These are phyloP conservation scores for Chlorella sp. DNA, from an alignment of 139 green algal species.

Conservation along the genomic window DNA sequence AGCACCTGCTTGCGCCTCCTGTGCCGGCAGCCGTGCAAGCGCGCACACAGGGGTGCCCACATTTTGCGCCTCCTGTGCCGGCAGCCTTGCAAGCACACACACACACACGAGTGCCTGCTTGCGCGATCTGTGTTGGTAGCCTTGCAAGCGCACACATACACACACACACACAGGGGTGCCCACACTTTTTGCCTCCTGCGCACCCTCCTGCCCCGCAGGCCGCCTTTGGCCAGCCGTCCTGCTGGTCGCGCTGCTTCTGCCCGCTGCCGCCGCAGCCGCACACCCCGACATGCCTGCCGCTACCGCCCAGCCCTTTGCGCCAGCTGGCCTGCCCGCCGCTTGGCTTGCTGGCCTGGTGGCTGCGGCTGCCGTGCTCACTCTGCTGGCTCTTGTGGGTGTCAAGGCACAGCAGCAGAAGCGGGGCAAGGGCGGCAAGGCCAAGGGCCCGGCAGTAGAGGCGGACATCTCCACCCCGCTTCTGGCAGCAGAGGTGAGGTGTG, in stretches of 20 bases:
- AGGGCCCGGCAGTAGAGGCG: background rate
- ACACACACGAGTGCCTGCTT: too few relatives aligned
- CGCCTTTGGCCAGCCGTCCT: background rate
- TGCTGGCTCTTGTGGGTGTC: slow-evolving; percentile 1
- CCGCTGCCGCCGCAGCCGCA: background rate
- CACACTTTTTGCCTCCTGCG: too few relatives aligned
- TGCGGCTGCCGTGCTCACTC: background rate
- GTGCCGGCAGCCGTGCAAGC: background rate
- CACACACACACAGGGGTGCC: background rate
- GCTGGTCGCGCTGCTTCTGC: background rate
- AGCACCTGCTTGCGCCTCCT: too few relatives aligned
- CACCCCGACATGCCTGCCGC: background rate
- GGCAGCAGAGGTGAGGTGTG: background rate
- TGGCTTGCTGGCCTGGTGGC: background rate
- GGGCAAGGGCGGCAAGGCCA: background rate
- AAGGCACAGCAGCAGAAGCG: background rate
- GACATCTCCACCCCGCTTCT: background rate
- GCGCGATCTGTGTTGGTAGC: too few relatives aligned
- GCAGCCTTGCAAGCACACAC: background rate
- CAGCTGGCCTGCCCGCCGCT: background rate
- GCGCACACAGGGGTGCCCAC: background rate
- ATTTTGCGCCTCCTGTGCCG: background rate
- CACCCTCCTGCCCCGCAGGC: background rate
- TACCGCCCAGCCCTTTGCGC: background rate
- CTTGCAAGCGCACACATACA: background rate